Evolutionary conservation across 176 grass and related monocot species (phyloP).

Genomic region (Microstegium vimineum): DNA sequence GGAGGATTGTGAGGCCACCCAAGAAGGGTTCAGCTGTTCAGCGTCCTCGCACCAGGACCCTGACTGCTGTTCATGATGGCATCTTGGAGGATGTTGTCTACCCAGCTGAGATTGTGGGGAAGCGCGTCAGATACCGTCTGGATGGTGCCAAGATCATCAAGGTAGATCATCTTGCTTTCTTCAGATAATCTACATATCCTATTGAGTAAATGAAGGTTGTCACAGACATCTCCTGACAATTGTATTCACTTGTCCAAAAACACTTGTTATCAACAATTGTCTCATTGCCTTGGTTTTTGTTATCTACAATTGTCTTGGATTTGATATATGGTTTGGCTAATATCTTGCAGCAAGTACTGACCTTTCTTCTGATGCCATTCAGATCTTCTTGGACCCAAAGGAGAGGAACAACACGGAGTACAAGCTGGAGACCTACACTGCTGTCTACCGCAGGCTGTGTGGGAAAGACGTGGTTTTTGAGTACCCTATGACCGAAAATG

Average conservation of each 20-base stretch:
- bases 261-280: too few relatives aligned
- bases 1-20: slow-evolving; percentile 85
- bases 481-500: slow-evolving; percentile 43
- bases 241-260: not conserved
- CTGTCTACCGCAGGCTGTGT: slow-evolving; percentile 82
- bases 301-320: not conserved
- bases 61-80: slow-evolving; percentile 87
- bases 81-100: slow-evolving; percentile 94
- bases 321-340: not conserved
- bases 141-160: slow-evolving; percentile 74
- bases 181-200: not conserved
- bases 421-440: slow-evolving; percentile 87
- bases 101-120: slow-evolving; percentile 91
- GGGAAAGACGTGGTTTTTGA: slow-evolving; percentile 81
- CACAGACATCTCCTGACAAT: not conserved
- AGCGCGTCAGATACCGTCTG: slow-evolving; percentile 77
- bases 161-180: not conserved
- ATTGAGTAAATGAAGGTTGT: not conserved
- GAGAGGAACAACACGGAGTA: slow-evolving; percentile 96
- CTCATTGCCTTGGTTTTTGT: not conserved
- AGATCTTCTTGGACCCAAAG: slow-evolving; percentile 95
- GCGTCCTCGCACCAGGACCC: slow-evolving; percentile 82
- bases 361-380: not conserved
- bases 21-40: slow-evolving; percentile 93
- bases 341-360: not conserved